These are phyloP conservation scores for Aspergillus sparsus DNA, from an alignment of 495 filamentous ascomycete genomes.

Conservation along the genomic window DNA sequence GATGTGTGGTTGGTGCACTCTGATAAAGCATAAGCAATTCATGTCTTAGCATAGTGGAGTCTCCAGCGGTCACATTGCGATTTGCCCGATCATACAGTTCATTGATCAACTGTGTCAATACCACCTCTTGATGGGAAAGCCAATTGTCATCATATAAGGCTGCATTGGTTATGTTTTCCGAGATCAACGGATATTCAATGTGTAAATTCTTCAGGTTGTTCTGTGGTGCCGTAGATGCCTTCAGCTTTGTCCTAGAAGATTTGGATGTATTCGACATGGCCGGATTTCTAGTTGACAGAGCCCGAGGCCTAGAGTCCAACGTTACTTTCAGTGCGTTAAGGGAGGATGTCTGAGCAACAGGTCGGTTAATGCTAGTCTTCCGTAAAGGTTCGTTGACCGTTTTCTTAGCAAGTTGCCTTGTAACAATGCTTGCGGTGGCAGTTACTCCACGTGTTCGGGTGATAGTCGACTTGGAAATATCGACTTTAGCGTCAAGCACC, in stretches of 20 bases:
- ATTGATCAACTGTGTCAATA: constrained; percentile 63
- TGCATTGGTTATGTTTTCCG: constrained; percentile 55
- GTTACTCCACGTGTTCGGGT: neutral
- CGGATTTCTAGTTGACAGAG: constrained; percentile 14
- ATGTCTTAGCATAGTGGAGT: constrained; percentile 40
- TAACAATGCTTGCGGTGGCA: neutral
- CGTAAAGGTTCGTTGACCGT: constrained; percentile 9
- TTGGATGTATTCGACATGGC: constrained; percentile 19
- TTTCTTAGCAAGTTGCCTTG: constrained; percentile 13
- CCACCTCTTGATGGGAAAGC: constrained; percentile 63
- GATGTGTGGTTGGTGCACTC: constrained; percentile 47
- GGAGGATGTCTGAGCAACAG: constrained; percentile 16
- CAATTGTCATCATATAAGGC: constrained; percentile 67
- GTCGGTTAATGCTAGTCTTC: constrained; percentile 17
- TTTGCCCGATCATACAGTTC: constrained; percentile 47
- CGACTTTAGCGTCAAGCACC: neutral
- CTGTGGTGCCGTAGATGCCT: constrained; percentile 9
- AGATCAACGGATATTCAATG: constrained; percentile 53
- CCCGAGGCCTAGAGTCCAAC: constrained; percentile 9
- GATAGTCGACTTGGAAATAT: neutral
- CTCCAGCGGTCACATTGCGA: constrained; percentile 16
- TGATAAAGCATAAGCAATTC: constrained; percentile 59
- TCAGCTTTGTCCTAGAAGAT: constrained; percentile 29
- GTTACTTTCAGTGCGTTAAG: neutral
- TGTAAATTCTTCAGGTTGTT: constrained; percentile 25